phyloP scores from a whole-genome alignment of 1,284 basidiomycete genomes.

The Trametes polyzona region DNA sequence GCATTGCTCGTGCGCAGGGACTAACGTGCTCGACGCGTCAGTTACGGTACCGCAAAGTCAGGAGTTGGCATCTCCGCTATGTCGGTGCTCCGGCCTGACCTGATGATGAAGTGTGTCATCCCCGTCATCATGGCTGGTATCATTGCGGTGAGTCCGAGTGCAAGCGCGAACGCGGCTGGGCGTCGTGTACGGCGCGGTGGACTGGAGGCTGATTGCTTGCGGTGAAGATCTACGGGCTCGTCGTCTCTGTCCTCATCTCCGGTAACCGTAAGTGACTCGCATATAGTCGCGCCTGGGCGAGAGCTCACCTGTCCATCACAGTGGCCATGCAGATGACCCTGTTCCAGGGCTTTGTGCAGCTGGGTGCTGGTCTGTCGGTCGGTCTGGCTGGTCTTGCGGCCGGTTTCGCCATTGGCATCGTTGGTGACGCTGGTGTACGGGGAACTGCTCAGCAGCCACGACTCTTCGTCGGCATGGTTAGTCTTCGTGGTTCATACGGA shows the following conservation, averaged over 20 bases:
- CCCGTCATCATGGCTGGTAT: conserved; percentile 99
- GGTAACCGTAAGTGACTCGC: conserved; percentile 63
- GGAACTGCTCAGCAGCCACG: conserved; percentile 91
- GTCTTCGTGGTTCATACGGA: not conserved
- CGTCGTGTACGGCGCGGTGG: no score
- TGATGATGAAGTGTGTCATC: conserved; percentile 95
- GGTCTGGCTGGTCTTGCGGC: conserved; percentile 90
- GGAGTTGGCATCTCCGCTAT: conserved; percentile 99
- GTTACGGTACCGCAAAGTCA: conserved; percentile 97
- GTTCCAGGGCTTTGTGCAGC: conserved; percentile 86
- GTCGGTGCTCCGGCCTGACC: conserved; percentile 93
- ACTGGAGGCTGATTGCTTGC: conserved; percentile 1
- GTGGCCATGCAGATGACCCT: conserved; percentile 63
- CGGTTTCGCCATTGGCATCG: conserved; percentile 93
- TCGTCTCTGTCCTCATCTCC: conserved; percentile 90
- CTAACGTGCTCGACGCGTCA: conserved; percentile 32
- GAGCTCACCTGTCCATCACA: conserved; percentile 30
- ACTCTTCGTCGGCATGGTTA: conserved; percentile 88
- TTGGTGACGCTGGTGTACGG: conserved; percentile 93
- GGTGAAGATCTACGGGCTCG: conserved; percentile 80
- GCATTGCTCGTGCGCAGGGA: not conserved
- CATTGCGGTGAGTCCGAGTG: conserved; percentile 73
- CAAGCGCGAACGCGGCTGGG: no score
- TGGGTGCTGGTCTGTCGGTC: conserved; percentile 88
- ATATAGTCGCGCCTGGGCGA: not conserved